These are phyloP conservation scores for Beauveria australis DNA, from an alignment of 2,329 filamentous ascomycete species.

Conservation along the genomic window DNA sequence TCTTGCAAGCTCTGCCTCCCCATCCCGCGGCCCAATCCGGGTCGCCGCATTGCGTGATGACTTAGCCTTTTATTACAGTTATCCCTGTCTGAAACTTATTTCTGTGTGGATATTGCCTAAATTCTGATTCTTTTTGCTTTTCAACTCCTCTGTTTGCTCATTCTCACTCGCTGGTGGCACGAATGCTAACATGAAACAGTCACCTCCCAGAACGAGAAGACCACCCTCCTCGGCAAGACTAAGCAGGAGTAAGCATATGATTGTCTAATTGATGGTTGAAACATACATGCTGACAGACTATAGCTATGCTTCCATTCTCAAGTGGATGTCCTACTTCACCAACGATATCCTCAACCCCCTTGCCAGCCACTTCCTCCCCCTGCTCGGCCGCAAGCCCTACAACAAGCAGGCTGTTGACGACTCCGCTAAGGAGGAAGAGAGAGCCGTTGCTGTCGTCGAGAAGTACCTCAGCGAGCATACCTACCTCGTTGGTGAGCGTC, in stretches of 20 bases:
- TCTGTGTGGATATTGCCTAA: conserved; percentile 84
- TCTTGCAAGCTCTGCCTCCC: conserved; percentile 11
- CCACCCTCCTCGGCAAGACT: conserved; percentile 96
- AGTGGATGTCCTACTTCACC: conserved; percentile 98
- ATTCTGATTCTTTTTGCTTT: conserved; percentile 54
- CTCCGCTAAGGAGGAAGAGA: conserved; percentile 56
- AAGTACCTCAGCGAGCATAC: conserved; percentile 86
- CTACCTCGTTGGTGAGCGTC: conserved; percentile 94
- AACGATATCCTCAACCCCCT: conserved; percentile 67
- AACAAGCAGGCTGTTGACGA: conserved; percentile 98
- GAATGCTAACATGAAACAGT: conserved; percentile 49
- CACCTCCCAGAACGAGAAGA: conserved; percentile 99
- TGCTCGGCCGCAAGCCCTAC: conserved; percentile 74
- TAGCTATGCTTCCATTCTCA: conserved; percentile 88
- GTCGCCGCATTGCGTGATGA: conserved; percentile 50
- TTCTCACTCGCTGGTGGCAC: conserved; percentile 21
- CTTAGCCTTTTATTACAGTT: conserved; percentile 73
- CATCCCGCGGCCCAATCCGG: conserved; percentile 20
- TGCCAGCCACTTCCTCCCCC: conserved; percentile 76
- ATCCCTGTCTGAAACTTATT: conserved; percentile 90
- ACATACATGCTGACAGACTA: conserved; percentile 1
- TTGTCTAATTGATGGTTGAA: conserved; percentile 12
- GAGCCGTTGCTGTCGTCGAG: conserved; percentile 68
- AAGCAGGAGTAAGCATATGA: conserved; percentile 76
- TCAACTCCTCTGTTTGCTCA: conserved; percentile 19